Evolutionary conservation across 1,284 basidiomycete genomes (phyloP).

Genomic region (Heterobasidion annosum): DNA sequence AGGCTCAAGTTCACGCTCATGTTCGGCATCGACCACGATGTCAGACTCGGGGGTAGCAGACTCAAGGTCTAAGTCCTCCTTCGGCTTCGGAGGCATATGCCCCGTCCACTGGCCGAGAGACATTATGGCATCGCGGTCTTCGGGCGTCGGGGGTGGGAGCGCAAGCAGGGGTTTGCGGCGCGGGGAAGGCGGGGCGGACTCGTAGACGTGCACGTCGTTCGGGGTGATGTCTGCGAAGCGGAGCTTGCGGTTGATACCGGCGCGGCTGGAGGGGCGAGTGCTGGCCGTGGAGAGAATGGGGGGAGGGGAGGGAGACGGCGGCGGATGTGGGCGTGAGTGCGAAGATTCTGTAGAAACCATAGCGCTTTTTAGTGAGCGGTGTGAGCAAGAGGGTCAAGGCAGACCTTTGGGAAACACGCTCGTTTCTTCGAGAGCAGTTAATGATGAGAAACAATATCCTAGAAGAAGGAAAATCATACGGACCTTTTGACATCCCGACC

Average conservation of each 20-base stretch:
- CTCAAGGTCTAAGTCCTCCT: neutral
- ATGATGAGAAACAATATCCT: neutral
- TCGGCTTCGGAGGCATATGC: neutral
- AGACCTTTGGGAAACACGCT: neutral
- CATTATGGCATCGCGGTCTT: conserved; percentile 26
- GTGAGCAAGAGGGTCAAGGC: neutral
- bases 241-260: conserved; percentile 26
- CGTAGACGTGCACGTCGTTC: conserved; percentile 62
- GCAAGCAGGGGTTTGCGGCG: conserved; percentile 17
- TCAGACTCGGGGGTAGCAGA: neutral
- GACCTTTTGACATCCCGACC: neutral
- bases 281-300: conserved; percentile 19
- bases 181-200: conserved; percentile 70
- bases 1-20: conserved; percentile 20
- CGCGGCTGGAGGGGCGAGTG: conserved; percentile 31
- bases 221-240: conserved; percentile 48
- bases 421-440: neutral
- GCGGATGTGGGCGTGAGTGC: conserved; percentile 3
- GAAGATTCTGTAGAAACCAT: neutral
- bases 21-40: neutral
- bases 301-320: conserved; percentile 17
- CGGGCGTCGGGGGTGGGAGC: conserved; percentile 40
- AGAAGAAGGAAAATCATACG: neutral
- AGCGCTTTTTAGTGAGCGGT: neutral
- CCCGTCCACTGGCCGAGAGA: conserved; percentile 44